These are phyloP conservation scores for Torrubiellomyces zombiae DNA, from an alignment of 2,329 filamentous ascomycete genomes.

Conservation along the genomic window DNA sequence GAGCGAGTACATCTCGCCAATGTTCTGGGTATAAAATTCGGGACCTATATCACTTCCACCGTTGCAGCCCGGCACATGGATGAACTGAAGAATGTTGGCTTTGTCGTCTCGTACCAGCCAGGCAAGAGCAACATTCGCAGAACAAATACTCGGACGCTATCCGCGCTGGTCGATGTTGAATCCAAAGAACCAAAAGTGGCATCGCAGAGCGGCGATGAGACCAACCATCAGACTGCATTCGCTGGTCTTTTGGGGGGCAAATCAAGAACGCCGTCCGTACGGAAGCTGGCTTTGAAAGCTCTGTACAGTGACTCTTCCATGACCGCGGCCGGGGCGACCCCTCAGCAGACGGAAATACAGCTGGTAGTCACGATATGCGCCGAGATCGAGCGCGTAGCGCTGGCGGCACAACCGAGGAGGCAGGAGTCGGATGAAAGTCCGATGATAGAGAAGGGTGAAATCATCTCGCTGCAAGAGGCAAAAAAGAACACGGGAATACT, in stretches of 20 bases:
- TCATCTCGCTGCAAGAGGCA: slow-evolving; percentile 73
- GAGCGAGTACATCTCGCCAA: slow-evolving; percentile 68
- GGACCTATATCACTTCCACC: slow-evolving; percentile 82
- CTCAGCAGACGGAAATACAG: slow-evolving; percentile 34
- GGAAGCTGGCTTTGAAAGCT: slow-evolving; percentile 38
- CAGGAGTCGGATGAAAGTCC: slow-evolving; percentile 25
- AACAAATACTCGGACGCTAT: slow-evolving; percentile 74
- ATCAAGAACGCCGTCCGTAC: slow-evolving; percentile 15
- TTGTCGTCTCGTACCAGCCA: slow-evolving; percentile 63
- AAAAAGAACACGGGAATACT: slow-evolving; percentile 73
- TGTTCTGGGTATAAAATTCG: slow-evolving; percentile 55
- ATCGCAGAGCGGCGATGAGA: slow-evolving; percentile 7
- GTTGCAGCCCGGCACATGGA: slow-evolving; percentile 64
- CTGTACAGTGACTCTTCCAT: slow-evolving; percentile 35
- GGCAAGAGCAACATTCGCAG: slow-evolving; percentile 55
- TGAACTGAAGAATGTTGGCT: slow-evolving; percentile 64
- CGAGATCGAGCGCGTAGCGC: slow-evolving; percentile 56
- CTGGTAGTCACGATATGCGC: slow-evolving; percentile 49
- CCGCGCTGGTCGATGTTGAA: slow-evolving; percentile 23
- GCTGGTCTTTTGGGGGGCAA: slow-evolving; percentile 25
- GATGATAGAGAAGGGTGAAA: slow-evolving; percentile 44
- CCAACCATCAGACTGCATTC: slow-evolving; percentile 16
- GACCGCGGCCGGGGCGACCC: slow-evolving; percentile 31
- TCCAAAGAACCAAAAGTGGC: slow-evolving; percentile 11
- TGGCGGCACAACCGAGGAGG: slow-evolving; percentile 26